Evolutionary conservation across 495 filamentous ascomycete species (phyloP).

Genomic region (Penicilliopsis zonata): DNA sequence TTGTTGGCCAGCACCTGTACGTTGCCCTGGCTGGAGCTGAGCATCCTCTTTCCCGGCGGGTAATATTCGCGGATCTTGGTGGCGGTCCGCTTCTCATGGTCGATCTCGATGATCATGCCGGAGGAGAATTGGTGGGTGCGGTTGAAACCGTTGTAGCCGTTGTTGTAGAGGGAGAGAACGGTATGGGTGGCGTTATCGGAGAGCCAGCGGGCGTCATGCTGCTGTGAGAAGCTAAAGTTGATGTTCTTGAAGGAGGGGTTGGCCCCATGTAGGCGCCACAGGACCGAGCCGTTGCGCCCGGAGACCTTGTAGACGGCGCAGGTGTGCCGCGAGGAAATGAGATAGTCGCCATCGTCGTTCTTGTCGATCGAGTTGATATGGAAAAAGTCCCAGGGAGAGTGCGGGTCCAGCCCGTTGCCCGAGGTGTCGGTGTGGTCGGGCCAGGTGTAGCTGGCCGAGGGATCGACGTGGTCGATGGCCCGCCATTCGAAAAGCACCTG

Average conservation of each 20-base stretch:
- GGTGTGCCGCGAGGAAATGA: slow-evolving; percentile 47
- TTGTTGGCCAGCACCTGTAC: slow-evolving; percentile 43
- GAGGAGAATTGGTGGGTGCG: slow-evolving; percentile 35
- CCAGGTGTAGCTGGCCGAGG: slow-evolving; percentile 30
- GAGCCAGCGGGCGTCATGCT: slow-evolving; percentile 50
- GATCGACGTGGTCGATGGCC: slow-evolving; percentile 38
- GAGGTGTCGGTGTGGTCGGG: slow-evolving; percentile 34
- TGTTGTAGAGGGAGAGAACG: slow-evolving; percentile 44
- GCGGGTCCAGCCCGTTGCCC: slow-evolving; percentile 27
- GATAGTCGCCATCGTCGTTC: slow-evolving; percentile 41
- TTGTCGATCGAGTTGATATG: slow-evolving; percentile 56
- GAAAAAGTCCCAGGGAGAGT: slow-evolving; percentile 50
- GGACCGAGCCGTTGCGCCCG: slow-evolving; percentile 41
- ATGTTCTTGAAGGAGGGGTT: slow-evolving; percentile 32
- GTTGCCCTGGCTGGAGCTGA: slow-evolving; percentile 50
- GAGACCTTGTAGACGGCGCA: slow-evolving; percentile 49
- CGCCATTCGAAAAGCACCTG: slow-evolving; percentile 42
- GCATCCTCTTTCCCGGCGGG: slow-evolving; percentile 28
- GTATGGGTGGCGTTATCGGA: slow-evolving; percentile 38
- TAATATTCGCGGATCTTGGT: slow-evolving; percentile 29
- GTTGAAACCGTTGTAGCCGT: slow-evolving; percentile 39
- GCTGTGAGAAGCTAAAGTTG: slow-evolving; percentile 47
- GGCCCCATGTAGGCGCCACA: slow-evolving; percentile 46
- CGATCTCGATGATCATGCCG: slow-evolving; percentile 45
- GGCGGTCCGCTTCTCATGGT: slow-evolving; percentile 40